Conservation (phyloP, 1,139 yeast genomes). For the Arxiozyma bovina region DNA sequence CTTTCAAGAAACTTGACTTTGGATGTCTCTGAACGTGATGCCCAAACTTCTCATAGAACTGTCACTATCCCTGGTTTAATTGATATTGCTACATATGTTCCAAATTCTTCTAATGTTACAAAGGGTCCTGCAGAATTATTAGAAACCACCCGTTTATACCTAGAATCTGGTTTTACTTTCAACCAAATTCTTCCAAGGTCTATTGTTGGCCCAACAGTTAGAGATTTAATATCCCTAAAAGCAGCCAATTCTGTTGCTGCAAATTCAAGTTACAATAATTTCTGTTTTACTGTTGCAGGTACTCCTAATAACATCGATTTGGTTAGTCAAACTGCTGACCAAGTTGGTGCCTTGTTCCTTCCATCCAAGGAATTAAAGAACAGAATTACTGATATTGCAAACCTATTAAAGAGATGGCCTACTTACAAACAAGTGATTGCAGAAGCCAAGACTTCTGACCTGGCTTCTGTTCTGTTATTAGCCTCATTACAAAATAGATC, state of each 20-base stretch:
- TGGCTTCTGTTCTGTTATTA: conserved; percentile 81
- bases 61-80: conserved; percentile 80
- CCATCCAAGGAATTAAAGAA: conserved; percentile 68
- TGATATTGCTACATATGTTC: conserved; percentile 72
- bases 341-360: conserved; percentile 71
- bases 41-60: conserved; percentile 84
- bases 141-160: conserved; percentile 58
- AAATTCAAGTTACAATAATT: conserved; percentile 68
- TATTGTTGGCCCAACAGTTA: conserved; percentile 50
- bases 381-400: conserved; percentile 67
- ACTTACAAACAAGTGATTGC: conserved; percentile 75
- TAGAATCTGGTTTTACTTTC: conserved; percentile 85
- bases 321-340: conserved; percentile 53
- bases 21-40: conserved; percentile 70
- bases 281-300: conserved; percentile 76
- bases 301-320: conserved; percentile 57
- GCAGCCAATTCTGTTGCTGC: conserved; percentile 54
- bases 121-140: conserved; percentile 47
- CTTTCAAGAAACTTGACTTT: conserved; percentile 59
- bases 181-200: conserved; percentile 73
- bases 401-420: conserved; percentile 83
- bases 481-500: conserved; percentile 83
- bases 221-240: conserved; percentile 55
- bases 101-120: conserved; percentile 46
- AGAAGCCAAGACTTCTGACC: conserved; percentile 84